These are phyloP conservation scores for Daldinia vernicosa DNA, from an alignment of 495 filamentous ascomycete genomes.

Conservation along the genomic window DNA sequence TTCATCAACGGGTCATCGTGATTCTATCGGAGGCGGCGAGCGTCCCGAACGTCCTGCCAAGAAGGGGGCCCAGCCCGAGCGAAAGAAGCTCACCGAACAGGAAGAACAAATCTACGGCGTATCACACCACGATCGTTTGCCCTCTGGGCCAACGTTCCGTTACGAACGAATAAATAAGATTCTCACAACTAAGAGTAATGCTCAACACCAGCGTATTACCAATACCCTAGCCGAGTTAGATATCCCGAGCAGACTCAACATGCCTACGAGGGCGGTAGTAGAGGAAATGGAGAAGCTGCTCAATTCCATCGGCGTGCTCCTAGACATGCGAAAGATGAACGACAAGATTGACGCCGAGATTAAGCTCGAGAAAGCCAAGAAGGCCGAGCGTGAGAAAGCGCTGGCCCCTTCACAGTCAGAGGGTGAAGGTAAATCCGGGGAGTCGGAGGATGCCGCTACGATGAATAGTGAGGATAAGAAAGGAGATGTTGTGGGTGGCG, in stretches of 20 bases:
- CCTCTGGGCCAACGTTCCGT: conserved; percentile 76
- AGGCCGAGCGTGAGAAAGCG: conserved; percentile 66
- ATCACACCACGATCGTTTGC: conserved; percentile 83
- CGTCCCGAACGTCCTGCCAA: conserved; percentile 56
- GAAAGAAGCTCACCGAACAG: conserved; percentile 73
- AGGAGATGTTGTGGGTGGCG: neutral
- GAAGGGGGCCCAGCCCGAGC: conserved; percentile 63
- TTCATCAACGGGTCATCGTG: conserved; percentile 51
- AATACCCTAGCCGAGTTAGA: conserved; percentile 80
- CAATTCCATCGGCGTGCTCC: conserved; percentile 72
- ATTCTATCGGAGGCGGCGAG: conserved; percentile 60
- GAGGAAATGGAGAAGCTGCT: conserved; percentile 85
- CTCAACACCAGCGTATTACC: conserved; percentile 82
- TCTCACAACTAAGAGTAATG: conserved; percentile 80
- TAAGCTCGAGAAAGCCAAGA: conserved; percentile 71
- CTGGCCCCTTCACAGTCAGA: conserved; percentile 30
- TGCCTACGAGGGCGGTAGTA: conserved; percentile 85
- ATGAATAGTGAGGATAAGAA: conserved; percentile 38
- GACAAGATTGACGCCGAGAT: conserved; percentile 91
- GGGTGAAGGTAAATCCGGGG: conserved; percentile 25
- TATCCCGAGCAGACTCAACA: conserved; percentile 77
- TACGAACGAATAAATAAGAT: conserved; percentile 85
- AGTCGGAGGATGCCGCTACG: neutral
- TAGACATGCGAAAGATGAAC: conserved; percentile 82
- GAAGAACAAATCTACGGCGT: conserved; percentile 85